Percentiles rank a stretch among this genome's conserved stretches.
These are phyloP conservation scores for Cercospora sojina DNA, from an alignment of 2,329 filamentous ascomycete species.

Conservation along the genomic window DNA sequence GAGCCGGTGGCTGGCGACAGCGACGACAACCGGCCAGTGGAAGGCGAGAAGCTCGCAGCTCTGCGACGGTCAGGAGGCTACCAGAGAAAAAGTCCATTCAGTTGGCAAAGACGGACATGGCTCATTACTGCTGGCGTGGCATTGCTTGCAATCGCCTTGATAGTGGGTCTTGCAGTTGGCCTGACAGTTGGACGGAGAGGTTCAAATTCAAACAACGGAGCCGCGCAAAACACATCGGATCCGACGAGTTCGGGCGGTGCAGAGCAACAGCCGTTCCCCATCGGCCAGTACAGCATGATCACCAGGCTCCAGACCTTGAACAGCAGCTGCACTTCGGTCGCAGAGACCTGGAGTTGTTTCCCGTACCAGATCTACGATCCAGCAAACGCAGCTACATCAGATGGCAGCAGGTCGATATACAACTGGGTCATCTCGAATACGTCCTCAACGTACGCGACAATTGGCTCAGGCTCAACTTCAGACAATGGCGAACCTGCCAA, in stretches of 20 bases:
- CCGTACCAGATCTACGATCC: constrained; percentile 55
- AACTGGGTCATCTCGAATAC: constrained; percentile 59
- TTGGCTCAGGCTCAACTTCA: constrained; percentile 60
- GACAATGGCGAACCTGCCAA: constrained; percentile 40
- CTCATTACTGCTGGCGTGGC: constrained; percentile 41
- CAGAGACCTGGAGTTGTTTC: constrained; percentile 62
- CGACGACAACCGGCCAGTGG: constrained; percentile 25
- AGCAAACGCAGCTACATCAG: constrained; percentile 23
- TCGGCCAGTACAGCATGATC: constrained; percentile 61
- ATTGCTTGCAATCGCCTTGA: constrained; percentile 39
- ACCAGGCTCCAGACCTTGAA: constrained; percentile 56
- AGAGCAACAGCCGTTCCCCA: constrained; percentile 51
- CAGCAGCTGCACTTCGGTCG: constrained; percentile 59
- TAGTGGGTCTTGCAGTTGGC: constrained; percentile 43
- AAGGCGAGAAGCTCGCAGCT: constrained; percentile 34
- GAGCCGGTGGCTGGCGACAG: constrained; percentile 19
- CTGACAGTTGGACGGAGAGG: constrained; percentile 30
- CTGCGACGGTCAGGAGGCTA: constrained; percentile 25
- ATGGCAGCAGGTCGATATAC: constrained; percentile 53
- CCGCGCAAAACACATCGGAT: background rate
- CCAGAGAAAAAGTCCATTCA: constrained; percentile 26
- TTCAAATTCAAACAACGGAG: background rate
- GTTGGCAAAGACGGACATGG: constrained; percentile 43
- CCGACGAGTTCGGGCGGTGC: background rate
- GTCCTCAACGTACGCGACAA: constrained; percentile 41